Evolutionary conservation across 2,329 filamentous ascomycete genomes (phyloP), one percentile per base, ranked within the genome.

Genomic region (Monosporascus sp.): DNA sequence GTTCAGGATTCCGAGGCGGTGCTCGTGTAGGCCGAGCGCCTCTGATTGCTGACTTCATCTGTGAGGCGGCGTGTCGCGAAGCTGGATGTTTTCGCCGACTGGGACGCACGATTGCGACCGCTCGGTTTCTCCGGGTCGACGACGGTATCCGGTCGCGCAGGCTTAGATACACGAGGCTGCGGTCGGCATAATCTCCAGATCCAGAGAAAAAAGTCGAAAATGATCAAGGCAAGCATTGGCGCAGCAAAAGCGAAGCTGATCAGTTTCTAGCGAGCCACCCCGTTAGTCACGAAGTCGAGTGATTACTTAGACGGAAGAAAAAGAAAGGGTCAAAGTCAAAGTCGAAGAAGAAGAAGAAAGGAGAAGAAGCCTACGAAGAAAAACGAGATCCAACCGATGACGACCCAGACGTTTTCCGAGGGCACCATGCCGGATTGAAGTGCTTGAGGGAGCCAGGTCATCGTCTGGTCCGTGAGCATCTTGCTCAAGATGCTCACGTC

Each of bases 201-300:
- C 78, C 79, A 83, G 31, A 83, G 70, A 26, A 68, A 63, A 48
- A 83, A 63, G 61, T 84, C 80, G 59, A 80, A 74, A 31, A 73
- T 55, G 53, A 83, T 70, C 31, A 82, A 65, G n/a, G 72, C 63
- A 31, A 74, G 53, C 31, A 80, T 65, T 2, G 80, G 80, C 0
- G 78, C 54, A 43, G 75, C 68, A 44, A 79, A 73, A 9, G 76
- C 65, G 0, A 80, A 64, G 37, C 77, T 68, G 48, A 55, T 55
- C 26, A 69, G 52, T 61, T 69, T 69, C 67, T 69, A 35, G 45
- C 6, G 43, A 2, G 37, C 7, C 20, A 35, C 11, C 11, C 11
- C 4, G 31, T 35, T 35, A 35, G 31, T 14, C 4, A 35, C 11
- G 31, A 35, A 35, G 9, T 35, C 11, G 11, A 9, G 28, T 14